Evolutionary conservation across 2,329 filamentous ascomycete species (phyloP).

Genomic region (Tolypocladium inflatum): DNA sequence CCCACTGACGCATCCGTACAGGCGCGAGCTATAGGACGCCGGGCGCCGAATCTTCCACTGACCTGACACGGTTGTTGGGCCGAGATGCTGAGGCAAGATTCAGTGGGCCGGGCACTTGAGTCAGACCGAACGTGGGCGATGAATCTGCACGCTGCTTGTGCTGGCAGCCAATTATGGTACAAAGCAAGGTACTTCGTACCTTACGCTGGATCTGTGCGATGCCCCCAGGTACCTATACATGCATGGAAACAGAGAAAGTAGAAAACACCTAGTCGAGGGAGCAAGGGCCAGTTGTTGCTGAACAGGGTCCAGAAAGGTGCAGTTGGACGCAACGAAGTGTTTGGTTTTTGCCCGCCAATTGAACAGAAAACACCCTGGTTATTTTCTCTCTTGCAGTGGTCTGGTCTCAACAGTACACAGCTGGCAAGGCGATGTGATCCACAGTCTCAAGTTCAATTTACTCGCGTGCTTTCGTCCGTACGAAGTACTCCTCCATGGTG

Average conservation of each 20-base stretch:
- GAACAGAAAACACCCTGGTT: background rate
- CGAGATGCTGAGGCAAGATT: background rate
- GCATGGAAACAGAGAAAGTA: background rate
- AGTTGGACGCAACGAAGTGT: background rate
- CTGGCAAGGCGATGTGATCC: too few species aligned
- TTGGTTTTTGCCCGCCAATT: background rate
- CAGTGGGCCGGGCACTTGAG: background rate
- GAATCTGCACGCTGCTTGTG: background rate
- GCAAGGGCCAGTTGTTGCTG: background rate
- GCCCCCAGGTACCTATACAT: background rate
- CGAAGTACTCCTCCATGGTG: background rate
- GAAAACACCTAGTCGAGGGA: background rate
- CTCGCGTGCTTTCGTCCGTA: background rate
- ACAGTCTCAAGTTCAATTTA: background rate
- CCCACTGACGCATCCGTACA: background rate
- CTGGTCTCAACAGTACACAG: background rate
- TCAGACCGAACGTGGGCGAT: background rate
- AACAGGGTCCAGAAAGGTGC: background rate
- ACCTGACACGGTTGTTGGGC: background rate
- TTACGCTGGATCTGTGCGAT: background rate
- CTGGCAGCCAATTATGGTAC: background rate
- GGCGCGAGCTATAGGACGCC: background rate
- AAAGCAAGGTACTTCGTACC: too few species aligned
- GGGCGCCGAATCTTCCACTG: background rate
- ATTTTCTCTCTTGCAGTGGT: background rate